Evolutionary conservation across 176 grass and related monocot species (phyloP).

Genomic region (Raddia distichophylla): DNA sequence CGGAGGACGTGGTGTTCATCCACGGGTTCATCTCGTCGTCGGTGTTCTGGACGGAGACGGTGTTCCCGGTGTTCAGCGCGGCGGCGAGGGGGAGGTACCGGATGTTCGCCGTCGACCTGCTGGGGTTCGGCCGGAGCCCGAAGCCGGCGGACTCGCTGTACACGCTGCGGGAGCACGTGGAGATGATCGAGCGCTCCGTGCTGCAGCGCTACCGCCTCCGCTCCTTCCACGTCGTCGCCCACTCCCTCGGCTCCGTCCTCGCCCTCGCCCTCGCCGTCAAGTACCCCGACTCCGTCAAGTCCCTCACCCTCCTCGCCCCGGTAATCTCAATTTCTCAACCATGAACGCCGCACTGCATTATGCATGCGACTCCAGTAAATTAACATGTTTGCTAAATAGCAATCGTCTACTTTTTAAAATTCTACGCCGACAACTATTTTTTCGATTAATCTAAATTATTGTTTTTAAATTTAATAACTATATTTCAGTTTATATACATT

Average conservation of each 20-base stretch:
- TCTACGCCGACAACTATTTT: too few species aligned
- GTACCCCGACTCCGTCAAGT: constrained; percentile 69
- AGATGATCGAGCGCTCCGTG: constrained; percentile 92
- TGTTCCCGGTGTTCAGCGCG: constrained; percentile 75
- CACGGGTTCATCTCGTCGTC: constrained; percentile 98
- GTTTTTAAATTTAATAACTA: too few species aligned
- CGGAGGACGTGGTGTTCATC: constrained; percentile 85
- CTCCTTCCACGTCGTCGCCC: constrained; percentile 80
- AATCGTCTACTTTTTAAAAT: too few species aligned
- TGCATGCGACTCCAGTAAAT: too few species aligned
- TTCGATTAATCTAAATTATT: too few species aligned
- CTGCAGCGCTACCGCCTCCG: constrained; percentile 58
- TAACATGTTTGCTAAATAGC: too few species aligned
- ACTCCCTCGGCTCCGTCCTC: constrained; percentile 85
- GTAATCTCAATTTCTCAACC: too few species aligned
- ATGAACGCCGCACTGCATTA: too few species aligned
- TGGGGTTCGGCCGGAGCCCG: constrained; percentile 90
- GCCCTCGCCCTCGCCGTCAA: constrained; percentile 85
- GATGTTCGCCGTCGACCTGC: constrained; percentile 87
- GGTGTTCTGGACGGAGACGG: constrained; percentile 91
- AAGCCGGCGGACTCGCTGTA: constrained; percentile 93
- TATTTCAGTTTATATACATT: too few species aligned
- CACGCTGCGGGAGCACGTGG: constrained; percentile 87
- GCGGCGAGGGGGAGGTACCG: constrained; percentile 46
- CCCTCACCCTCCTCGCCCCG: constrained; percentile 81